These are phyloP conservation scores for Cladosporium colombiae DNA, from an alignment of 2,329 filamentous ascomycete genomes.

Conservation along the genomic window DNA sequence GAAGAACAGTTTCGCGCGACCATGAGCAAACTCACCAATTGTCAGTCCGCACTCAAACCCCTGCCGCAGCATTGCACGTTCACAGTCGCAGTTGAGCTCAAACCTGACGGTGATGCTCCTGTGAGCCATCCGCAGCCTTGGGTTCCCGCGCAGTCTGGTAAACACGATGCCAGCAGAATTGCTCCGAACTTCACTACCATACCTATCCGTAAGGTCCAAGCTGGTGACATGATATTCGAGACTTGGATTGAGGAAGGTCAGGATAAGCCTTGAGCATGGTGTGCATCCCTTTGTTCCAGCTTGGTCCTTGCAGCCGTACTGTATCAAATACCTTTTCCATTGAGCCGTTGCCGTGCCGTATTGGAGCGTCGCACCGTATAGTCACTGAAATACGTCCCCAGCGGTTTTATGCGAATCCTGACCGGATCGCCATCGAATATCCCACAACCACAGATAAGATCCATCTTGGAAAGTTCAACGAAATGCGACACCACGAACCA, in stretches of 20 bases:
- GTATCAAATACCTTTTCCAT: background rate
- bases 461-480: background rate
- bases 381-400: background rate
- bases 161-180: background rate
- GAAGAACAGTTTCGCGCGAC: constrained; percentile 72
- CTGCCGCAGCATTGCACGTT: constrained; percentile 70
- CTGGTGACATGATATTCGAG: constrained; percentile 67
- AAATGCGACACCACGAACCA: too few species aligned
- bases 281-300: background rate
- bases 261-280: constrained; percentile 7
- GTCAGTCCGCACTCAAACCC: constrained; percentile 57
- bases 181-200: constrained; percentile 43
- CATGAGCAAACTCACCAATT: constrained; percentile 62
- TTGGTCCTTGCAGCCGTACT: background rate
- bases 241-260: constrained; percentile 65
- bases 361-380: background rate
- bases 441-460: background rate
- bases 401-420: background rate
- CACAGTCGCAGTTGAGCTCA: constrained; percentile 73
- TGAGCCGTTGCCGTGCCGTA: background rate
- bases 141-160: constrained; percentile 53
- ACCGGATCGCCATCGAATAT: background rate
- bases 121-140: constrained; percentile 57
- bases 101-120: constrained; percentile 51
- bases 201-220: constrained; percentile 63